Evolutionary conservation across 1,139 yeast genomes (phyloP), one percentile per base, ranked within the genome.

Genomic region (Meyerozyma guilliermondii): DNA sequence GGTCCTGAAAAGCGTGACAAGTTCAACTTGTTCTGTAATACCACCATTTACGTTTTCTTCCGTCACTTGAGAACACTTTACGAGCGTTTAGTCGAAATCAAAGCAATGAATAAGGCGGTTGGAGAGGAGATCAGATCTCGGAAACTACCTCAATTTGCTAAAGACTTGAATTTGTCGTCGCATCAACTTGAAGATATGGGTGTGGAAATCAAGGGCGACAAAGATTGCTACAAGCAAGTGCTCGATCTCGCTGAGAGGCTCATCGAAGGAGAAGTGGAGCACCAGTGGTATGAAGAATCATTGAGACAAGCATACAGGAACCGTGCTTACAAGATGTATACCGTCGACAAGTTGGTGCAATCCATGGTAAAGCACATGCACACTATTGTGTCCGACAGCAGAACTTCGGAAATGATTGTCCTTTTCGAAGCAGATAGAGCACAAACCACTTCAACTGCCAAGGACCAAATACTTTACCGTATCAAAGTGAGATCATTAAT

Each of bases 231-330:
- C 60, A 65, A 72, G 33, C 97, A 92, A 63, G 78, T 89, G 16
- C 69, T 92, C 46, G 70, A 69, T 2, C 71, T 92, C 45, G 78
- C 95, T 43, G 89, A 81, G 53, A 78, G 81, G 50, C 70, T 91
- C 42, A 86, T 94, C 50, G 95, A 88, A 55, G 96, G 96, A 24
- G 95, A 89, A 35, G 70, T 92, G 42, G 98, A 92, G 55, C 96
- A 89, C 52, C 95, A 86, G 62, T 85, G 94, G 87, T 92, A 87
- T 60, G 99, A 92, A 67, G 98, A 92, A 62, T 78, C 96, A 20
- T 68, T 94, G 48, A 87, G 99, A 51, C 97, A 91, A 69, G 97
- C 95, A 0, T 92, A 87, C 68, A 80, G 94, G 55, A 94, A 92
- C 65, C 83, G 82, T 50, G 98, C 98, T 0, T 94, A 87, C 68